Evolutionary conservation across 495 filamentous ascomycete species (phyloP).

Genomic region (Penicillium riverlandense): DNA sequence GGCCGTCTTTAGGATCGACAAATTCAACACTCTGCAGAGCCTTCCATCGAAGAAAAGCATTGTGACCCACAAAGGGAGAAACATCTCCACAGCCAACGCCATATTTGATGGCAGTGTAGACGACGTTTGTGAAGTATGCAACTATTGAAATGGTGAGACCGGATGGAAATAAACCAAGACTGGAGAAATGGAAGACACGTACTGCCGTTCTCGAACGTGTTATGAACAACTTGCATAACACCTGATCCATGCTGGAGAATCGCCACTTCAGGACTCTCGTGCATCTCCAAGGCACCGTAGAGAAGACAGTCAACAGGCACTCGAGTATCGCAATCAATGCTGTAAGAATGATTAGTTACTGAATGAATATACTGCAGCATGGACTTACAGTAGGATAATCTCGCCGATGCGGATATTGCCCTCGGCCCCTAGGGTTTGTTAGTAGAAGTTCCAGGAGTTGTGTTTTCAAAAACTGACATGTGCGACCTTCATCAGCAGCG

Average conservation of each 20-base stretch:
- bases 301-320: slow-evolving; percentile 39
- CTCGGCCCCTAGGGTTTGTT: slow-evolving; percentile 64
- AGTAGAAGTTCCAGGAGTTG: neutral
- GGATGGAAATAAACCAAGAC: neutral
- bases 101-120: slow-evolving; percentile 34
- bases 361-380: slow-evolving; percentile 30
- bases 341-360: slow-evolving; percentile 2
- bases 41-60: slow-evolving; percentile 73
- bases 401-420: slow-evolving; percentile 74
- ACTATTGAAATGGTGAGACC: slow-evolving; percentile 7
- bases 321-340: slow-evolving; percentile 14
- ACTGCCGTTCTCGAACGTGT: slow-evolving; percentile 35
- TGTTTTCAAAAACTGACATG: neutral
- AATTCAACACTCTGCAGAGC: slow-evolving; percentile 55
- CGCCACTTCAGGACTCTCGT: slow-evolving; percentile 35
- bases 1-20: slow-evolving; percentile 8
- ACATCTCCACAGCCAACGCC: slow-evolving; percentile 32
- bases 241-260: slow-evolving; percentile 41
- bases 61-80: slow-evolving; percentile 61
- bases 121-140: slow-evolving; percentile 37
- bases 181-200: neutral
- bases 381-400: slow-evolving; percentile 61
- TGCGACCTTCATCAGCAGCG: slow-evolving; percentile 2
- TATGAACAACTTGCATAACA: slow-evolving; percentile 39
- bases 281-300: slow-evolving; percentile 41